Base-by-base conservation (phyloP, 345 rosid genomes). In the Aethionema arabicum region DNA sequence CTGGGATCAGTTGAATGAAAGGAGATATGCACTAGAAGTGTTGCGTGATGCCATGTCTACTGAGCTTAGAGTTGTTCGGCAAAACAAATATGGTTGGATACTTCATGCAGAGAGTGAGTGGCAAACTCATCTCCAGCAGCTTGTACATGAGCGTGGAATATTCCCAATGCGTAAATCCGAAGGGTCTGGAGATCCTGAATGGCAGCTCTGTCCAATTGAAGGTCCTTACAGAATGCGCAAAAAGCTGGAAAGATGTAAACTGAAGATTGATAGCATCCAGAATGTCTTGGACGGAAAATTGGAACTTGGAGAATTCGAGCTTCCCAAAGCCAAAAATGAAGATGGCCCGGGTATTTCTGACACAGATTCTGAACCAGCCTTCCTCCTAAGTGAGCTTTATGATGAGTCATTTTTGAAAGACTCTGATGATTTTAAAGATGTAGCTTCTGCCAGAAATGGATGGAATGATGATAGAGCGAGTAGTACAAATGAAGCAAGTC, bases 131-230 rank as follows among this genome's bases (percentile, higher is more conserved):
- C 90, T 95, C 57, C 97, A 86, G 74, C 96, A 95, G 76, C 91
- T 95, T 77, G 87, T 95, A 46, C 99, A 95, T 61, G 96, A 95
- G 74, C 84, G 99, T 12, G 99, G 99, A 53, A 83, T 90, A 75
- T 85, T 95, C 61, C 96, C 99, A 32, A 74, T 90, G 85, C 80
- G 74, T 47, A 87, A 77, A 72, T 70, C 87, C 63, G 67, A 76
- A 68, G 68, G 55, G 36, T 63, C 68, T 67, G 89, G 79, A 69
- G 88, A 90, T 76, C 85, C 86, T 39, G 86, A 90, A 59, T 95
- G 99, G 99, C 97, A 88, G 83, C 99, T 95, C 74, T 95, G 99
- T 79, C 92, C 95, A 27, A 90, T 95, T 66, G 97, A 95, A 84
- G 97, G 99, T 63, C 97, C 99, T 11, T 95, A 95, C 74, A 85